Evolutionary conservation across 306 rosid species (phyloP), one percentile per base, ranked within the genome.

Genomic region (Vigna unguiculata): DNA sequence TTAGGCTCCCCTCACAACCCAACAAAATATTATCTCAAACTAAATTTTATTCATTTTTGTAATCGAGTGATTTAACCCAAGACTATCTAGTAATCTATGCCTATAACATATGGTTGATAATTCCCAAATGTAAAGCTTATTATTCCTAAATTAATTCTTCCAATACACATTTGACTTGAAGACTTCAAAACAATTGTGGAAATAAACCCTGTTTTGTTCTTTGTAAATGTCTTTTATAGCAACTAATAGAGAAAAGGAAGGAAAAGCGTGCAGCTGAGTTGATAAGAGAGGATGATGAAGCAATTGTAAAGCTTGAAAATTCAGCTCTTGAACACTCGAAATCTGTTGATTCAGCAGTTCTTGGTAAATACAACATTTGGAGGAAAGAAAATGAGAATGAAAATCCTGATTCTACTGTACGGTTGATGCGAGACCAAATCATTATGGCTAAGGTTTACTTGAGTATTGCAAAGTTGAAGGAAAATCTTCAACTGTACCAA

Each of bases 341-440:
- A 78, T 87, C 96, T 62, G 93, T 92, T 77, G 93, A 89, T 83
- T 88, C 93, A 20, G 87, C 97, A 28, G 88, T 92, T 82, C 86
- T 91, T 14, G 99, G 97, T 38, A 96, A 92, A 84, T 96, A 96
- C 89, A 96, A 88, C 91, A 81, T 88, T 58, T 91, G 99, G 97
- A 92, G 96, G 93, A 95, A 88, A 82, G 98, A 96, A 87, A 89
- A 83, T 64, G 96, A 91, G 74, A 89, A 83, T 53, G 96, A 89
- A 71, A 92, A 89, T 81, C 52, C 82, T 20, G 97, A 92, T 85
- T 77, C 88, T 68, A 92, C 85, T 0, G 88, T 96, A 55, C 91
- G 97, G 80, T 83, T 92, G 86, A 88, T 96, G 86, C 92, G 96
- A 58, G 98, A 96, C 84, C 99, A 96, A 79, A 89, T 91, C 66